phyloP scores from a whole-genome alignment of 2,329 filamentous ascomycete genomes.

The Nectriaceae sp. region DNA sequence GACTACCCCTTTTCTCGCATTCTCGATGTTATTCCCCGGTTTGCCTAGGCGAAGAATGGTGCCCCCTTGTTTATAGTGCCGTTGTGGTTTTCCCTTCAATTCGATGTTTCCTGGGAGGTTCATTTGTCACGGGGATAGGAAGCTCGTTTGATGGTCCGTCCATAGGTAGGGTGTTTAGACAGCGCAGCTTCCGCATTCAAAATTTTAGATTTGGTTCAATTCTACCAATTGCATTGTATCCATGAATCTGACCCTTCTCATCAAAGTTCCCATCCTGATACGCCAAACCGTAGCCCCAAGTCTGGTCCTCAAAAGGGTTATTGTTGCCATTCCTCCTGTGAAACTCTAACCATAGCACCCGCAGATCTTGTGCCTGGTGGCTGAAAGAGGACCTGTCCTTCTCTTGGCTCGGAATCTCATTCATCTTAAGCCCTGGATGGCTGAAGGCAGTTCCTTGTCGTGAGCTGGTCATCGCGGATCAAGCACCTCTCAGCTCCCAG shows the following conservation, averaged over 20 bases:
- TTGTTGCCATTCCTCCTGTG: no score
- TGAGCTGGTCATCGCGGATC: background rate
- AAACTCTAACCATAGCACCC: no score
- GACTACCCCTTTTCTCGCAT: slow-evolving; percentile 19
- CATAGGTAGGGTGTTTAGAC: slow-evolving; percentile 30
- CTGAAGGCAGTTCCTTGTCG: background rate
- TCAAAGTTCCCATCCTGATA: no score
- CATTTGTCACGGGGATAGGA: slow-evolving; percentile 26
- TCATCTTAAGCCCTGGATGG: background rate
- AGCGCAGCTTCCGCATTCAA: slow-evolving; percentile 34
- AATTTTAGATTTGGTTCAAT: slow-evolving; percentile 36
- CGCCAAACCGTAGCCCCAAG: no score
- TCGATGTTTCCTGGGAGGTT: slow-evolving; percentile 25
- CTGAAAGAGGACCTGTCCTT: no score
- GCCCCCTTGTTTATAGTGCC: slow-evolving; percentile 29
- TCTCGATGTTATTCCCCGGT: slow-evolving; percentile 23
- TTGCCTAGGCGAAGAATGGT: slow-evolving; percentile 33
- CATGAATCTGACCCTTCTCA: slow-evolving; percentile 3
- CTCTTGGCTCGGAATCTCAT: background rate
- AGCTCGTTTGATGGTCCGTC: slow-evolving; percentile 23
- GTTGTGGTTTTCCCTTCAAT: slow-evolving; percentile 23
- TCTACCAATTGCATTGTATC: slow-evolving; percentile 19
- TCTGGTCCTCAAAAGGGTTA: no score
- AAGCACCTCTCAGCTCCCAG: background rate
- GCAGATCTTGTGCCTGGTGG: no score